Evolutionary conservation across 306 rosid genomes (phyloP).

Genomic region (Pueraria montana): DNA sequence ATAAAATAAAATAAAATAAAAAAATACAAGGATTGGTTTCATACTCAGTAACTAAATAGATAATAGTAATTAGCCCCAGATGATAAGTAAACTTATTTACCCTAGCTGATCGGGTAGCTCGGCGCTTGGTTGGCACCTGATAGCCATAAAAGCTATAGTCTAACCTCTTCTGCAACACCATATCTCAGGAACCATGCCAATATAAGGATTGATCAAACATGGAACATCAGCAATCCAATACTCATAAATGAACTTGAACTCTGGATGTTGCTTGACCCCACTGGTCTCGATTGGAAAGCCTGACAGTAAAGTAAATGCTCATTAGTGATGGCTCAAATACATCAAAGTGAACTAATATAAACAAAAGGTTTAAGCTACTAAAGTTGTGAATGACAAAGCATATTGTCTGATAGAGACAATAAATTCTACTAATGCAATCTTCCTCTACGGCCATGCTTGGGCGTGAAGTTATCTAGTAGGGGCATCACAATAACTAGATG

Average conservation of each 20-base stretch:
- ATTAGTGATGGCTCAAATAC: constrained; percentile 31
- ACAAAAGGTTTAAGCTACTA: constrained; percentile 9
- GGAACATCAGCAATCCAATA: constrained; percentile 41
- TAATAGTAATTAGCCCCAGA: constrained; percentile 11
- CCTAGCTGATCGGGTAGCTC: constrained; percentile 80
- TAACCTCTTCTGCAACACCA: constrained; percentile 85
- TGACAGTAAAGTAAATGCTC: constrained; percentile 38
- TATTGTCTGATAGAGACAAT: background rate
- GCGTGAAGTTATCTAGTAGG: background rate
- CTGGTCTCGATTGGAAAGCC: constrained; percentile 49
- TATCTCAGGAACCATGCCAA: constrained; percentile 81
- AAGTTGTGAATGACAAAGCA: constrained; percentile 7
- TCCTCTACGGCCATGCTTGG: background rate
- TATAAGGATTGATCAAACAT: constrained; percentile 47
- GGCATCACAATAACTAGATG: constrained; percentile 4
- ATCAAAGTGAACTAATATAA: background rate
- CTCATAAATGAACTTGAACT: constrained; percentile 39
- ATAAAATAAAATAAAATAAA: no score
- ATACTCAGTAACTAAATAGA: constrained; percentile 3
- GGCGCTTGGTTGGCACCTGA: constrained; percentile 74
- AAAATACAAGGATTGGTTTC: background rate
- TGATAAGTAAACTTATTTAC: constrained; percentile 55
- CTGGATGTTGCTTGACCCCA: constrained; percentile 36
- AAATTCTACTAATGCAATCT: background rate
- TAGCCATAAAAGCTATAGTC: constrained; percentile 83